Conservation (phyloP, 2,329 filamentous ascomycete species). For the Fusarium phyllophilum region DNA sequence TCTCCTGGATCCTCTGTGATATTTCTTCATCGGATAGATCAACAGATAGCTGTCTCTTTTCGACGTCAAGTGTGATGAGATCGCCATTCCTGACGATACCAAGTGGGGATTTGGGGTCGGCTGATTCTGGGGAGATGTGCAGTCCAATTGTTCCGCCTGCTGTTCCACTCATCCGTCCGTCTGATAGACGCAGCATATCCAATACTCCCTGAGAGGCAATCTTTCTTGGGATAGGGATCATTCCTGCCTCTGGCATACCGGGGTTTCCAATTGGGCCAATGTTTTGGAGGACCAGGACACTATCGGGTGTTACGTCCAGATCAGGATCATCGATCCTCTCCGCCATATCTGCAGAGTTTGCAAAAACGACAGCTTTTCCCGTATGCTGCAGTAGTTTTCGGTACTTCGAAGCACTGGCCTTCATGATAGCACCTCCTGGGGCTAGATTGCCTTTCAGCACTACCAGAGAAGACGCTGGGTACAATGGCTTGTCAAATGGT, state of each 20-base stretch:
- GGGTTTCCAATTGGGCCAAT: slow-evolving; percentile 92
- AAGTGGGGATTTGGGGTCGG: slow-evolving; percentile 77
- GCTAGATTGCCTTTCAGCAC: slow-evolving; percentile 87
- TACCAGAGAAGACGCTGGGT: slow-evolving; percentile 80
- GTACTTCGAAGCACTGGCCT: slow-evolving; percentile 88
- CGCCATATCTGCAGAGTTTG: slow-evolving; percentile 79
- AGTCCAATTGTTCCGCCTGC: slow-evolving; percentile 90
- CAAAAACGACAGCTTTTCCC: slow-evolving; percentile 70
- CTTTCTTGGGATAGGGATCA: slow-evolving; percentile 75
- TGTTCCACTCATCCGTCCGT: slow-evolving; percentile 87
- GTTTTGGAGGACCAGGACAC: slow-evolving; percentile 84
- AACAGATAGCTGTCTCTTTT: slow-evolving; percentile 66
- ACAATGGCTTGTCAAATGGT: slow-evolving; percentile 72
- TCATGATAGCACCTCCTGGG: slow-evolving; percentile 84
- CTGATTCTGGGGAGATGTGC: slow-evolving; percentile 88
- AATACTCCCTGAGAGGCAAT: slow-evolving; percentile 77
- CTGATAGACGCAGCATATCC: slow-evolving; percentile 86
- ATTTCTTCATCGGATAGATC: slow-evolving; percentile 79
- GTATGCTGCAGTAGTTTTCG: slow-evolving; percentile 62
- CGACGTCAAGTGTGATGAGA: slow-evolving; percentile 80
- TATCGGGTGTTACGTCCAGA: slow-evolving; percentile 69
- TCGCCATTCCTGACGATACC: slow-evolving; percentile 82
- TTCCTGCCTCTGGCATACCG: slow-evolving; percentile 88
- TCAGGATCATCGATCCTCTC: slow-evolving; percentile 65
- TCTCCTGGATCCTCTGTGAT: slow-evolving; percentile 65